Base-by-base conservation (phyloP, 768 basidiomycete species). In the Boletus sp. region DNA sequence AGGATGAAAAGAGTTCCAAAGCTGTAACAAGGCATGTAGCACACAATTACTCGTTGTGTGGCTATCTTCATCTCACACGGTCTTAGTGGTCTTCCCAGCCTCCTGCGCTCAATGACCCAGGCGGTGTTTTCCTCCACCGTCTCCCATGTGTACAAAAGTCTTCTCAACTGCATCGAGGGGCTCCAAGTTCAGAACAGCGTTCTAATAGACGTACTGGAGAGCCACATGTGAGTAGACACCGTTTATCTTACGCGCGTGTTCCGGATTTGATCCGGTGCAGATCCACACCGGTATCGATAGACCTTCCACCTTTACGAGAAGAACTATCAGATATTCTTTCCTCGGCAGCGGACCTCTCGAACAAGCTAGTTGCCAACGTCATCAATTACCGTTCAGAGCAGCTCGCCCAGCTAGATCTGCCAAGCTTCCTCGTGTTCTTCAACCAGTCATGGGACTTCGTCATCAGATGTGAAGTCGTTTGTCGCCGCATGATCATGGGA, bases 361-460 rank as follows among this genome's bases (percentile, higher is more conserved):
- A 97, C 69, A 82, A 85, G 9, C 82, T 90, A 27, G 83, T 83
- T 2, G 88, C 93, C 19, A 89, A 87, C 67, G 77, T 94, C n/a
- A 72, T 98, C 38, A 75, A 81, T 39, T 74, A 83, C 7, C 83
- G 96, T 29, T 78, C 86, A 14, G 92, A 96, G 57, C 84, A 87
- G 58, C 91, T 96, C 68, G 79, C 88, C 0, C 73, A 79, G 13
- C 79, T 98, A 23, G 76, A 83, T 23, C 72, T 98, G 33, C 72
- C 78, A 4, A 83, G 86, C 42, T 98, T 98, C 73, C 74, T 91
- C 33, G 79, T 76, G 11, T 77, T 98, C 53, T 96, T 95, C 77
- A 85, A 87, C 51, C 79, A 83, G 60, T 85, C 89, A 2, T 98
- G 96, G 96, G 72, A 79, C 25, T 98, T 98, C 61, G 93, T 98